Evolutionary conservation across 192 early-diverging fungal genomes (phyloP).

Genomic region (Diversispora epigaea): DNA sequence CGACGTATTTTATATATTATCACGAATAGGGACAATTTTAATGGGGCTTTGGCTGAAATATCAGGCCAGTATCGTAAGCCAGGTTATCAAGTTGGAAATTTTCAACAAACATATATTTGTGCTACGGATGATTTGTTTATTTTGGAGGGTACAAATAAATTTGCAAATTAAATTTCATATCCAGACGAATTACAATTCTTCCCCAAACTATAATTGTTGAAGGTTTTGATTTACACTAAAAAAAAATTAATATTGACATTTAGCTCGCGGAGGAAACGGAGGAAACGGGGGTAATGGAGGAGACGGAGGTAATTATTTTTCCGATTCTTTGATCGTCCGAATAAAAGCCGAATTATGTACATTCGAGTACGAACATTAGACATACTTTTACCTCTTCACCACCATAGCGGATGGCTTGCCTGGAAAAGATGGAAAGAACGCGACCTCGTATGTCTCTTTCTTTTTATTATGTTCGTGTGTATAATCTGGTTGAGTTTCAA

Average conservation of each 20-base stretch:
- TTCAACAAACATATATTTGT: no score
- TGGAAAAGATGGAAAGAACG: conserved; percentile 8
- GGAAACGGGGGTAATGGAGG: conserved; percentile 27
- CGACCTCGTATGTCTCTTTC: conserved; percentile 10
- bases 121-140: no score
- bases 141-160: no score
- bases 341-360: neutral
- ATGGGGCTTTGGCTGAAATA: conserved; percentile 11
- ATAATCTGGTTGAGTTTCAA: no score
- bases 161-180: no score
- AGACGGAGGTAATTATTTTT: conserved; percentile 21
- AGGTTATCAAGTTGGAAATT: no score
- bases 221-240: neutral
- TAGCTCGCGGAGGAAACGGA: conserved; percentile 19
- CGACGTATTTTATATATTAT: neutral
- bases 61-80: no score
- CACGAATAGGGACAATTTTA: conserved; percentile 14
- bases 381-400: conserved; percentile 1
- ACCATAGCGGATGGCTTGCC: neutral
- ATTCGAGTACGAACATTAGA: conserved; percentile 20
- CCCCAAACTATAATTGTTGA: neutral
- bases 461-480: no score
- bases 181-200: no score
- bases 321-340: neutral
- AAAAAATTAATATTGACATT: no score